Conservation (phyloP, 306 rosid species). For the Citrullus mucosospermus region DNA sequence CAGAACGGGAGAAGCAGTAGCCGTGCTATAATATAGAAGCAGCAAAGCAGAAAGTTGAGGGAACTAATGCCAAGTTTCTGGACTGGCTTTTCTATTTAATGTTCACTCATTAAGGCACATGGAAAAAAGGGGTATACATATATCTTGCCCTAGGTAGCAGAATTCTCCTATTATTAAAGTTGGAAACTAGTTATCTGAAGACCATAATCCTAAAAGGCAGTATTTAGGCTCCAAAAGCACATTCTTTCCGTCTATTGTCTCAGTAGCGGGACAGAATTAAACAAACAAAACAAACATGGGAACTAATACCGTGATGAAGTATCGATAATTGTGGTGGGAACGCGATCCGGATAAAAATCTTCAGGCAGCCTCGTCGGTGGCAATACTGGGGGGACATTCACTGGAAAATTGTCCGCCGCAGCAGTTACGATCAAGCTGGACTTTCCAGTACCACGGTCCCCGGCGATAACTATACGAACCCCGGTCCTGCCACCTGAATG, state of each 20-base stretch:
- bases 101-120: background rate
- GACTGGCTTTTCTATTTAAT: background rate
- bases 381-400: constrained; percentile 60
- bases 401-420: constrained; percentile 64
- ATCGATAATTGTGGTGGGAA: constrained; percentile 80
- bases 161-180: background rate
- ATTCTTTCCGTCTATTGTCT: background rate
- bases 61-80: background rate
- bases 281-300: background rate
- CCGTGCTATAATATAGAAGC: background rate
- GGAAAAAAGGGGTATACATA: background rate
- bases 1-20: background rate
- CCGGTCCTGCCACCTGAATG: constrained; percentile 41
- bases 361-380: constrained; percentile 84
- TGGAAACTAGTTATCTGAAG: background rate
- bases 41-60: background rate
- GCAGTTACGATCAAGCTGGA: constrained; percentile 88
- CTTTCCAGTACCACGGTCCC: constrained; percentile 82
- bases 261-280: background rate
- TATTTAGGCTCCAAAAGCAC: background rate
- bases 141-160: background rate
- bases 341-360: constrained; percentile 82
- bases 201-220: background rate
- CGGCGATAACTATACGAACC: constrained; percentile 88
- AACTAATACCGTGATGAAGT: constrained; percentile 67